phyloP scores from a whole-genome alignment of 192 early-diverging fungal species.

The Coemansia sp. region DNA sequence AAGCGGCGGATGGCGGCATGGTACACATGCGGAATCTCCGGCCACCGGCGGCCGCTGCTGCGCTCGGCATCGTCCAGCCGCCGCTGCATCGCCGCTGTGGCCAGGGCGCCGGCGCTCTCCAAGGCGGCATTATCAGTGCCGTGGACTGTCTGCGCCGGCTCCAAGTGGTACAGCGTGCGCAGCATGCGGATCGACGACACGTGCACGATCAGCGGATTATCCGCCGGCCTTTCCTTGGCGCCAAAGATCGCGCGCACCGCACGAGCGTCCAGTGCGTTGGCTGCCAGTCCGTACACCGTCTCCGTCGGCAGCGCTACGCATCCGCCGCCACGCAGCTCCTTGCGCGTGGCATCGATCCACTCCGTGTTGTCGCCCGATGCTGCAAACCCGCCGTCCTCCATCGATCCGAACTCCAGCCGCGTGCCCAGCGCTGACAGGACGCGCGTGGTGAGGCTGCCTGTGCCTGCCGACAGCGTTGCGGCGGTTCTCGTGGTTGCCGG shows the following conservation, averaged over 20 bases:
- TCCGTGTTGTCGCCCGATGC: slow-evolving; percentile 3
- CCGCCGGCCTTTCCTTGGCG: slow-evolving; percentile 87
- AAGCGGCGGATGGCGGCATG: slow-evolving; percentile 60
- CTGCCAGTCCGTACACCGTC: slow-evolving; percentile 96
- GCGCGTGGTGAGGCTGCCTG: slow-evolving; percentile 12
- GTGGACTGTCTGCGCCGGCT: slow-evolving; percentile 34
- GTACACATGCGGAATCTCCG: slow-evolving; percentile 72
- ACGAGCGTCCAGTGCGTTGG: slow-evolving; percentile 70
- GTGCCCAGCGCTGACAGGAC: slow-evolving; percentile 14
- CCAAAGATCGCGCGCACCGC: slow-evolving; percentile 78
- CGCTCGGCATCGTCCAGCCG: slow-evolving; percentile 18
- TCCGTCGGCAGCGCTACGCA: slow-evolving; percentile 94
- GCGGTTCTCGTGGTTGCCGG: slow-evolving; percentile 7
- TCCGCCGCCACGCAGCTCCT: slow-evolving; percentile 59
- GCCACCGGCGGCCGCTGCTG: slow-evolving; percentile 47
- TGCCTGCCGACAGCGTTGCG: slow-evolving; percentile 1
- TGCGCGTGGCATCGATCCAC: slow-evolving; percentile 57
- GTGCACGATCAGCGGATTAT: slow-evolving; percentile 98
- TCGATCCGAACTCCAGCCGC: slow-evolving; percentile 18
- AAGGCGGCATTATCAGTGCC: slow-evolving; percentile 49
- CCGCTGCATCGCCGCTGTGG: neutral
- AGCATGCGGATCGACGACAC: slow-evolving; percentile 90
- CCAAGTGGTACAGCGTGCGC: slow-evolving; percentile 60
- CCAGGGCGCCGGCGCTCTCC: slow-evolving; percentile 14
- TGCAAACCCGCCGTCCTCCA: slow-evolving; percentile 34